These are phyloP conservation scores for Cymbopogon citratus DNA, from an alignment of 176 grass and related monocot species.

Conservation along the genomic window DNA sequence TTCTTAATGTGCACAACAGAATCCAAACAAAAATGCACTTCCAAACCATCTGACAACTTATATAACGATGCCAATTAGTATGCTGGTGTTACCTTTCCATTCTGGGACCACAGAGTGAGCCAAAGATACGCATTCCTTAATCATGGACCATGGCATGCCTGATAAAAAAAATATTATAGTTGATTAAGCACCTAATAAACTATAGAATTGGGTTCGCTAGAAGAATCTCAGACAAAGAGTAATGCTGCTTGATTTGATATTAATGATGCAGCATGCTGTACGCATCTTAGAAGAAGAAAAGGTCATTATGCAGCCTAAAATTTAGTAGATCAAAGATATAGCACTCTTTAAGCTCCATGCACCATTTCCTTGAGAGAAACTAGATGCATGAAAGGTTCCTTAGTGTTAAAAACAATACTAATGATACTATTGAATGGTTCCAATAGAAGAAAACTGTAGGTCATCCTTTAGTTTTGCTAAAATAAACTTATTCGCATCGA, in stretches of 20 bases:
- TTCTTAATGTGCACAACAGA: neutral
- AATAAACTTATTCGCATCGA: neutral
- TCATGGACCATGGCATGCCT: constrained; percentile 9
- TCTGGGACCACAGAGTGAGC: constrained; percentile 4
- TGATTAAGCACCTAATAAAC: constrained; percentile 27
- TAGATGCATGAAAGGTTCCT: neutral
- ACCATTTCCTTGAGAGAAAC: neutral
- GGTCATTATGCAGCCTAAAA: neutral
- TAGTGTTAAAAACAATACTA: neutral
- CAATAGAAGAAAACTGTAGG: neutral
- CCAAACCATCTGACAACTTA: constrained; percentile 9
- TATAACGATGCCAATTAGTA: neutral
- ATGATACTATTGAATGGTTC: neutral
- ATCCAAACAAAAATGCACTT: neutral
- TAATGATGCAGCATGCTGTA: neutral
- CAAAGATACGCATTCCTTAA: constrained; percentile 11
- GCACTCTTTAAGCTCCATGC: neutral
- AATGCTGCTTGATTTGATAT: constrained; percentile 12
- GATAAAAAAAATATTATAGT: constrained; percentile 3
- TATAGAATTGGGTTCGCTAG: neutral
- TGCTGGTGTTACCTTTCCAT: constrained; percentile 4
- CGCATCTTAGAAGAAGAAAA: constrained; percentile 5
- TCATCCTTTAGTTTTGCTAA: neutral
- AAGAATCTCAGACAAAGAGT: constrained; percentile 37
- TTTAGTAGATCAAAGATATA: constrained; percentile 20